These are phyloP conservation scores for Tetrapisispora taiwanensis DNA, from an alignment of 805 yeast genomes.

Conservation along the genomic window DNA sequence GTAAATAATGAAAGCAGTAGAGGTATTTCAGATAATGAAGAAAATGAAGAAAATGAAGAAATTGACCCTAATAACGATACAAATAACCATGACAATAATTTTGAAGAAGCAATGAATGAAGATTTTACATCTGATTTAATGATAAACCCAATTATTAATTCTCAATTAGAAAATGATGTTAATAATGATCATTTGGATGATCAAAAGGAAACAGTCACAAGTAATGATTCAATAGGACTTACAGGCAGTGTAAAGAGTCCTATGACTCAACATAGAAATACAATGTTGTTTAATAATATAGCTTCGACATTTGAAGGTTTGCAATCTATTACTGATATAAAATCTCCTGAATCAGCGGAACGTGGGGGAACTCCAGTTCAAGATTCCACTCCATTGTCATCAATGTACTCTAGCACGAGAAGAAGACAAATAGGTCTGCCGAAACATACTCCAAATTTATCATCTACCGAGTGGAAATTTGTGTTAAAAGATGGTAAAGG, in stretches of 20 bases:
- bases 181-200: too few species aligned
- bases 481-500: constrained; percentile 39
- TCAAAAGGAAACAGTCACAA: too few species aligned
- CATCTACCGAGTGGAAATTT: constrained; percentile 53
- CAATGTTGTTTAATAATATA: constrained; percentile 1
- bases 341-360: constrained; percentile 3
- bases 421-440: neutral
- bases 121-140: too few species aligned
- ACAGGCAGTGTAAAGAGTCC: neutral
- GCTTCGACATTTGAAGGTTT: constrained; percentile 1
- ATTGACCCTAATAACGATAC: too few species aligned
- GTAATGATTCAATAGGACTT: too few species aligned
- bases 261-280: neutral
- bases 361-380: neutral
- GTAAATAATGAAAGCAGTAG: neutral
- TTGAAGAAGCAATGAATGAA: too few species aligned
- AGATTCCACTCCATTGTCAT: neutral
- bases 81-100: too few species aligned
- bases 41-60: too few species aligned
- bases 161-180: neutral
- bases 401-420: neutral
- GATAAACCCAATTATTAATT: too few species aligned
- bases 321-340: neutral
- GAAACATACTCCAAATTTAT: constrained; percentile 3
- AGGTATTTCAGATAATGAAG: neutral